phyloP scores from a whole-genome alignment of 768 basidiomycete species.

The Leccinum ochraceum region DNA sequence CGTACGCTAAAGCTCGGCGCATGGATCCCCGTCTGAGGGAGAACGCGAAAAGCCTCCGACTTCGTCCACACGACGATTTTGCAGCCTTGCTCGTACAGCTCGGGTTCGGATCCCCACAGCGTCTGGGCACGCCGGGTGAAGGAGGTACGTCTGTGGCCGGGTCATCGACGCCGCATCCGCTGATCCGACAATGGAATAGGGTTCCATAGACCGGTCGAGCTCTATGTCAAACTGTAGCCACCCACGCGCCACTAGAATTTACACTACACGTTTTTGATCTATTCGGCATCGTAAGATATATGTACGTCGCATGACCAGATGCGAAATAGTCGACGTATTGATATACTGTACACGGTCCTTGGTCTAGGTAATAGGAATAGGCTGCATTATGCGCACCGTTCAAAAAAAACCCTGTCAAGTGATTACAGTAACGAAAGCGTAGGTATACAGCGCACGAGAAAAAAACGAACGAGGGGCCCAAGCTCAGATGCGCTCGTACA shows the following conservation, averaged over 20 bases:
- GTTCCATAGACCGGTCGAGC: slow-evolving; percentile 48
- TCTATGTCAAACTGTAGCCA: slow-evolving; percentile 50
- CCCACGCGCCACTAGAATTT: neutral
- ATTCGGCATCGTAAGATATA: neutral
- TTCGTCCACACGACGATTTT: slow-evolving; percentile 70
- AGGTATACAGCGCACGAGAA: neutral
- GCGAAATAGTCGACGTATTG: neutral
- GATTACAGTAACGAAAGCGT: neutral
- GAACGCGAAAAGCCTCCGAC: slow-evolving; percentile 52
- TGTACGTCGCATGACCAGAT: neutral
- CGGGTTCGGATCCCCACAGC: slow-evolving; percentile 57
- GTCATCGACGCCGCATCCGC: neutral
- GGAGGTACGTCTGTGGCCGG: slow-evolving; percentile 49
- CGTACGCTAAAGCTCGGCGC: slow-evolving; percentile 75
- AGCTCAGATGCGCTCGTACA: slow-evolving; percentile 79
- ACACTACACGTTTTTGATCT: neutral
- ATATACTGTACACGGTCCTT: slow-evolving; percentile 6
- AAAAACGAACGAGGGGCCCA: neutral
- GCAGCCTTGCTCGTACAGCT: slow-evolving; percentile 50
- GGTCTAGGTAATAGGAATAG: neutral
- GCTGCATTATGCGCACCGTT: neutral
- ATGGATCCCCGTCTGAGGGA: slow-evolving; percentile 66
- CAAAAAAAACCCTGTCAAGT: neutral
- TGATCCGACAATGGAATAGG: slow-evolving; percentile 15
- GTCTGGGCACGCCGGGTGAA: slow-evolving; percentile 58